Evolutionary conservation across 2,329 filamentous ascomycete species (phyloP).

Genomic region (Aureobasidium sp.): DNA sequence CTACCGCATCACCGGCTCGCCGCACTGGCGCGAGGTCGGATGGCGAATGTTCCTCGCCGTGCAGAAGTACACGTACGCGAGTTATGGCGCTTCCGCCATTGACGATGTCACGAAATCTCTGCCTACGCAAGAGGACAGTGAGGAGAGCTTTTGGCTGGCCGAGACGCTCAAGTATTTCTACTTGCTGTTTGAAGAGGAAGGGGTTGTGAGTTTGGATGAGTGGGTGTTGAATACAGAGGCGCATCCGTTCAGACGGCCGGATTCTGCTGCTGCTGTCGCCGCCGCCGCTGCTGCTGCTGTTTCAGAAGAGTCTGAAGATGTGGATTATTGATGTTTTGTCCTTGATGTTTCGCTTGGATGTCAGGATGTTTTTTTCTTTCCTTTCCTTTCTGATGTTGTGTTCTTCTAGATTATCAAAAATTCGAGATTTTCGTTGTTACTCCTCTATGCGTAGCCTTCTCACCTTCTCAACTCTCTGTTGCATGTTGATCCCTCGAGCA

Average conservation of each 20-base stretch:
- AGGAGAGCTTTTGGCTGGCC: conserved; percentile 83
- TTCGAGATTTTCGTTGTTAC: no score
- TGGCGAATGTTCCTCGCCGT: conserved; percentile 79
- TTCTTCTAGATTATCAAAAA: no score
- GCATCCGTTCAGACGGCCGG: conserved; percentile 39
- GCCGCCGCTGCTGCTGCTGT: not conserved
- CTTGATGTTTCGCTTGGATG: no score
- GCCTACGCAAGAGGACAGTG: conserved; percentile 47
- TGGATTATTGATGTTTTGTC: no score
- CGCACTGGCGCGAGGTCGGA: conserved; percentile 65
- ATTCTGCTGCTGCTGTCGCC: not conserved
- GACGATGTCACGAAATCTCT: conserved; percentile 47
- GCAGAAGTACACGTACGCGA: conserved; percentile 54
- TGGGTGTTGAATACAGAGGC: conserved; percentile 55
- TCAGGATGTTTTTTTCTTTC: not conserved
- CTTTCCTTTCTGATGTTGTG: no score
- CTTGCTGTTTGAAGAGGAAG: conserved; percentile 63
- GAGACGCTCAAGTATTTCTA: conserved; percentile 94
- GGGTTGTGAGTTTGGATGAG: conserved; percentile 57
- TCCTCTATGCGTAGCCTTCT: no score
- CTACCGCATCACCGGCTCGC: conserved; percentile 79
- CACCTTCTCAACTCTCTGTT: no score
- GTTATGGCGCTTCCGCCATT: conserved; percentile 62
- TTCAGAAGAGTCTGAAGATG: not conserved
- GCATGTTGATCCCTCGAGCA: no score